A percentile compares a stretch with the other conserved stretches of the same genome.
Evolutionary conservation across 2,329 filamentous ascomycete species (phyloP).

Genomic region (Bipolaris cookei): DNA sequence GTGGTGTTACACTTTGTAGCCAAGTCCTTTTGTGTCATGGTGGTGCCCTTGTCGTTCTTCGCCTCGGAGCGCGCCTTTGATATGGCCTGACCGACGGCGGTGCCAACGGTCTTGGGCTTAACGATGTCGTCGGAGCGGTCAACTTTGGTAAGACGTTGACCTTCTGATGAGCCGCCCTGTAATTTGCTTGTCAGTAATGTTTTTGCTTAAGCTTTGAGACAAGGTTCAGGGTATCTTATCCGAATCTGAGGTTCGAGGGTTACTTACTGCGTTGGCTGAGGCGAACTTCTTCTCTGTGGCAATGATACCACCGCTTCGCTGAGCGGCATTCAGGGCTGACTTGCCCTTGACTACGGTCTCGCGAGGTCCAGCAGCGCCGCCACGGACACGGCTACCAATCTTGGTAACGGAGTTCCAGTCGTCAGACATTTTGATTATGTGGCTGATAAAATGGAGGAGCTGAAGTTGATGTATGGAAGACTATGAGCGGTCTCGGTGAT

Average conservation of each 20-base stretch:
- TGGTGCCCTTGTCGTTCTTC: constrained; percentile 73
- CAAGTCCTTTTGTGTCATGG: constrained; percentile 87
- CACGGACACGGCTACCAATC: constrained; percentile 85
- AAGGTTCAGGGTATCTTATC: background rate
- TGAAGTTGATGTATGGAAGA: constrained; percentile 14
- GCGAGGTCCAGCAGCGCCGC: constrained; percentile 69
- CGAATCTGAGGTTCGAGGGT: background rate
- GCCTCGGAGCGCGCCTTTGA: constrained; percentile 77
- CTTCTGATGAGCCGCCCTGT: constrained; percentile 65
- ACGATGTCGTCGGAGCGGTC: constrained; percentile 97
- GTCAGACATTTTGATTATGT: constrained; percentile 63
- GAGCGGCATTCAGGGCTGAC: constrained; percentile 84
- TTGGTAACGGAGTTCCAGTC: constrained; percentile 91
- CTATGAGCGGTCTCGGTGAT: constrained; percentile 17
- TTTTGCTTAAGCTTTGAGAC: background rate
- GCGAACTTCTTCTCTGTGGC: constrained; percentile 91
- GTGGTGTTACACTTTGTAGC: constrained; percentile 92
- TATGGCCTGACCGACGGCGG: constrained; percentile 82
- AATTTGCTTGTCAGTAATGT: constrained; percentile 17
- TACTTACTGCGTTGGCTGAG: constrained; percentile 78
- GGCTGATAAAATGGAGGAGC: constrained; percentile 5
- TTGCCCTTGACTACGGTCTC: constrained; percentile 91
- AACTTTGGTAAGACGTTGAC: constrained; percentile 96
- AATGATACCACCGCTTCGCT: constrained; percentile 76
- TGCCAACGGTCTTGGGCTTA: constrained; percentile 87